These are phyloP conservation scores for Pseudogymnoascus sp. DNA, from an alignment of 2,329 filamentous ascomycete species.

Conservation along the genomic window DNA sequence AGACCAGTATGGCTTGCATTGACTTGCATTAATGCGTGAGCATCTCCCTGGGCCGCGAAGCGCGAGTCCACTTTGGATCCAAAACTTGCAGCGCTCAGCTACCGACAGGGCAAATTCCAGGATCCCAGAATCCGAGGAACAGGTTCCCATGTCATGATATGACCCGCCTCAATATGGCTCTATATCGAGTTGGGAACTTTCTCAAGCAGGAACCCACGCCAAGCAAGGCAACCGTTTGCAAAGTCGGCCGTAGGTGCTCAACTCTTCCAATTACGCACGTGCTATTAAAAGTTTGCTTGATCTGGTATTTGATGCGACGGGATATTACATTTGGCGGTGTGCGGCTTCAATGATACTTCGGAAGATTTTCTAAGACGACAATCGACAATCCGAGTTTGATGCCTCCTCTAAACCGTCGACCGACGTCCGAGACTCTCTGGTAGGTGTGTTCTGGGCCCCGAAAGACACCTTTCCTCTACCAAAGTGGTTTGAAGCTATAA, in stretches of 20 bases:
- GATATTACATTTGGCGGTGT: constrained; percentile 11
- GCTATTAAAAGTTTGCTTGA: constrained; percentile 6
- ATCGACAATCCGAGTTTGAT: neutral
- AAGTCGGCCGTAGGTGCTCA: neutral
- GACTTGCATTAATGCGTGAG: constrained; percentile 5
- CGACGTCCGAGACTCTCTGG: neutral
- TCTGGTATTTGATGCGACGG: constrained; percentile 4
- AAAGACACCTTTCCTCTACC: neutral
- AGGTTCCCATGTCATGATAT: neutral
- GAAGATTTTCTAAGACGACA: constrained; percentile 2
- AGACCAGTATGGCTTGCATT: constrained; percentile 11
- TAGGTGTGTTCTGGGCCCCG: neutral
- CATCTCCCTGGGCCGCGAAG: neutral
- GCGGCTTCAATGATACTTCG: neutral
- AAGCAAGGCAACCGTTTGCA: constrained; percentile 9
- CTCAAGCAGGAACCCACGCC: constrained; percentile 10
- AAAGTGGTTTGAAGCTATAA: constrained; percentile 8
- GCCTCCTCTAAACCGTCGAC: neutral
- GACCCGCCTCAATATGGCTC: neutral
- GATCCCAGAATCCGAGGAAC: constrained; percentile 1
- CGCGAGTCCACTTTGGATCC: constrained; percentile 2
- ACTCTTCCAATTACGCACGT: neutral
- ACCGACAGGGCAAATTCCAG: neutral
- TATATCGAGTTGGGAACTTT: neutral
- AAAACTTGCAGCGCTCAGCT: neutral